Conservation (phyloP, 2,329 filamentous ascomycete genomes). For the Fusarium illudens region DNA sequence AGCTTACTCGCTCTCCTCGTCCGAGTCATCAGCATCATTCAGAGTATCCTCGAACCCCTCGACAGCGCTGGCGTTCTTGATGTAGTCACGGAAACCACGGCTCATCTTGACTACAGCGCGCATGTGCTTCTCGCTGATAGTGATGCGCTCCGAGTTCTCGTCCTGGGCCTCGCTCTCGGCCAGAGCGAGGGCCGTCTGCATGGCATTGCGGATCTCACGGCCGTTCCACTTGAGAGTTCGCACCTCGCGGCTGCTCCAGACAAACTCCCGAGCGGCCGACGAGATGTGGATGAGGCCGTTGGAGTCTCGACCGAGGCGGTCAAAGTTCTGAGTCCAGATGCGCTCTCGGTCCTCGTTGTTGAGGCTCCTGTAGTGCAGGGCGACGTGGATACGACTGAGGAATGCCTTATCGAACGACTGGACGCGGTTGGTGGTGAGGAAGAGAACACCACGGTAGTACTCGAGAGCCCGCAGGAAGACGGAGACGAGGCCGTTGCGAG, state of each 20-base stretch:
- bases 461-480: conserved; percentile 61
- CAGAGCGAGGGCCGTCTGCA: conserved; percentile 56
- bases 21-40: conserved; percentile 19
- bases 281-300: conserved; percentile 49
- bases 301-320: conserved; percentile 54
- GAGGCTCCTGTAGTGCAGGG: conserved; percentile 56
- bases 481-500: conserved; percentile 58
- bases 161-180: conserved; percentile 54
- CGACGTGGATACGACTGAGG: conserved; percentile 59
- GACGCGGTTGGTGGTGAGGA: conserved; percentile 61
- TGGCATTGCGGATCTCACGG: conserved; percentile 53
- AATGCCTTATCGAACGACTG: conserved; percentile 58
- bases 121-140: conserved; percentile 46
- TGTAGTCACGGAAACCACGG: conserved; percentile 46
- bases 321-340: conserved; percentile 58
- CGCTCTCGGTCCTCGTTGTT: conserved; percentile 52
- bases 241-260: conserved; percentile 49
- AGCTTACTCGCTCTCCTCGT: conserved; percentile 19
- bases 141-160: conserved; percentile 43
- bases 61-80: conserved; percentile 34
- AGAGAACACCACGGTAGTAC: conserved; percentile 60
- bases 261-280: conserved; percentile 51
- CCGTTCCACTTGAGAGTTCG: conserved; percentile 53
- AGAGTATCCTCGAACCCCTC: conserved; percentile 35
- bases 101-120: conserved; percentile 49